These are phyloP conservation scores for Podila clonocystis DNA, from an alignment of 192 early-diverging fungal genomes.

Conservation along the genomic window DNA sequence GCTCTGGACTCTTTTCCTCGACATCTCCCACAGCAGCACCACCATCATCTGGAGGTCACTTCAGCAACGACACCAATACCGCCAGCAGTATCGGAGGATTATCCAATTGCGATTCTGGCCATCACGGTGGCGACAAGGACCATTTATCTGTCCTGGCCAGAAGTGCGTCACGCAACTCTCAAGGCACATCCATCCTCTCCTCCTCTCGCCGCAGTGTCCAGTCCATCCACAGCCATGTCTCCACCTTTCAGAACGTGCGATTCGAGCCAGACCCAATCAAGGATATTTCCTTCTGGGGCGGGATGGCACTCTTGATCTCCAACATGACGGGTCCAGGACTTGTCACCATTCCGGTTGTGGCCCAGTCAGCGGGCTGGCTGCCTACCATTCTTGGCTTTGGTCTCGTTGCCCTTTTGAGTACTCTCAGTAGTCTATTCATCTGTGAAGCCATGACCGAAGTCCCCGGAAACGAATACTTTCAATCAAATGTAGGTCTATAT, in stretches of 20 bases:
- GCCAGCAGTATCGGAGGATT: background rate
- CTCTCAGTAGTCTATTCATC: conserved; percentile 71
- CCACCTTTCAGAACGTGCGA: conserved; percentile 42
- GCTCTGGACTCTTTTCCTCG: too few relatives aligned
- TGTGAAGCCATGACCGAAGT: conserved; percentile 75
- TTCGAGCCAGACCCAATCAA: conserved; percentile 50
- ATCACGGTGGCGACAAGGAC: background rate
- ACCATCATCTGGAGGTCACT: too few relatives aligned
- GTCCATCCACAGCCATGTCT: conserved; percentile 38
- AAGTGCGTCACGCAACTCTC: conserved; percentile 12
- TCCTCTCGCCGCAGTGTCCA: conserved; percentile 25
- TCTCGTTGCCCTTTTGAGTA: conserved; percentile 67
- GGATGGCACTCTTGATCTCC: conserved; percentile 52
- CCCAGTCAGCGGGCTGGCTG: conserved; percentile 45
- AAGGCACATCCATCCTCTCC: conserved; percentile 5
- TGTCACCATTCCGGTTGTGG: conserved; percentile 40
- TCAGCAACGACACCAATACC: background rate
- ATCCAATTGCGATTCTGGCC: background rate
- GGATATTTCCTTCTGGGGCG: conserved; percentile 56
- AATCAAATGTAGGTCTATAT: conserved; percentile 55
- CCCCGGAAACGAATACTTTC: conserved; percentile 75
- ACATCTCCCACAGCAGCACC: background rate
- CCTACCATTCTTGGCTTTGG: conserved; percentile 63
- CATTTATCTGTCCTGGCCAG: conserved; percentile 13
- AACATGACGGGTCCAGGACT: conserved; percentile 57